Evolutionary conservation across 106 monocot species (phyloP).

Genomic region (Dioscorea dumetorum): DNA sequence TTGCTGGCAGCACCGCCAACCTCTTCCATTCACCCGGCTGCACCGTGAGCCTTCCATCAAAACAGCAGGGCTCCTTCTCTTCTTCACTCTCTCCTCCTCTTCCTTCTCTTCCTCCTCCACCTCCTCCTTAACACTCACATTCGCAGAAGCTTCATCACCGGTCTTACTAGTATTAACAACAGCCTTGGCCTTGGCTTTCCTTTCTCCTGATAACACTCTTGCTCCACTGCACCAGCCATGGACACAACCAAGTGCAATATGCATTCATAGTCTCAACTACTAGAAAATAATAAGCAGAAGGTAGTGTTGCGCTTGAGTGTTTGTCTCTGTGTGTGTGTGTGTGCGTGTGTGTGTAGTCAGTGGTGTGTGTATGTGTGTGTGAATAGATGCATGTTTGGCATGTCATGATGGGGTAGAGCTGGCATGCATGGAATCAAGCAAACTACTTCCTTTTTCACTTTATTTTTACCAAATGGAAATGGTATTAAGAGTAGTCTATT

Average conservation of each 20-base stretch:
- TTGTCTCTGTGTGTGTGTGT: no score
- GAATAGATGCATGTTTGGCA: neutral
- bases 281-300: neutral
- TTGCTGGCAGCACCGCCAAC: constrained; percentile 85
- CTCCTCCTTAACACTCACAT: neutral
- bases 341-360: no score
- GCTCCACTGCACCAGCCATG: neutral
- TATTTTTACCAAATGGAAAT: neutral
- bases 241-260: neutral
- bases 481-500: neutral
- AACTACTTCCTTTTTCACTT: neutral
- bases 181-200: neutral
- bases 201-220: neutral
- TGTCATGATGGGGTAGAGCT: neutral
- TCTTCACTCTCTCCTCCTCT: constrained; percentile 6
- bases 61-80: constrained; percentile 31
- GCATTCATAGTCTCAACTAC: neutral
- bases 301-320: no score
- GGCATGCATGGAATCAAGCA: constrained; percentile 1
- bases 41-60: constrained; percentile 82
- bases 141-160: neutral
- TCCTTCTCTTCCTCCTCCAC: neutral
- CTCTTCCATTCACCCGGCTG: constrained; percentile 88
- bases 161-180: no score
- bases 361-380: neutral